Evolutionary conservation across 2,329 filamentous ascomycete species (phyloP), one percentile per base, ranked within the genome.

Genomic region (Aspergillus quadrilineatus): DNA sequence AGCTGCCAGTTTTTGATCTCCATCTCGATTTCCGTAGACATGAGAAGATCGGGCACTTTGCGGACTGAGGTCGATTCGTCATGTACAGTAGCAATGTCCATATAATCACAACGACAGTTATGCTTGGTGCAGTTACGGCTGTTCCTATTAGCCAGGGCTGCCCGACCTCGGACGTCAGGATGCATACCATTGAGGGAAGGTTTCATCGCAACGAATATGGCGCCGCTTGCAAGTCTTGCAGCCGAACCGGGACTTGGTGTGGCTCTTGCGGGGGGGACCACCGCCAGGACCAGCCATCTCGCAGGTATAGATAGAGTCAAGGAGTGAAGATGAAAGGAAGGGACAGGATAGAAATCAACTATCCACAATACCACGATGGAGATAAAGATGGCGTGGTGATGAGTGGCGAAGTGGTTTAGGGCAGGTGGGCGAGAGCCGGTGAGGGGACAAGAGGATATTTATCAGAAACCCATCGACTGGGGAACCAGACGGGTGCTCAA

Each of bases 51-150:
- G 17, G 83, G 79, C 59, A 80, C 77, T 60, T 81, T 80, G 45
- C 80, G 79, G 60, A 80, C 76, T 57, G 74, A 75, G 51, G 77
- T 72, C 55, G 76, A 78, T 61, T 81, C 81, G 62, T 83, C 81
- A 47, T 68, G 76, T 59, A 87, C 82, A 45, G 85, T 81, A 48
- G 89, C 85, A 69, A 87, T 86, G 72, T 97, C 92, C 82, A 96
- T 95, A 80, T 97, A 99, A 67, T 96, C 94, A 77, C 94, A 99
- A 69, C 92, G 89, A 68, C 95, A 94, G 79, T 97, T 96, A 79
- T 99, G 94, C 79, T 97, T 99, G 60, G 93, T 97, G 78, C 94
- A 99, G 77, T 99, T 99, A 69, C 91, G 91, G 79, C 92, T 96
- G 69, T 45, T 46, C 28, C 41, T 26, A 32, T 55, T 30, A 58